Base-by-base conservation (phyloP, 495 filamentous ascomycete species). In the Daldinia childiae region DNA sequence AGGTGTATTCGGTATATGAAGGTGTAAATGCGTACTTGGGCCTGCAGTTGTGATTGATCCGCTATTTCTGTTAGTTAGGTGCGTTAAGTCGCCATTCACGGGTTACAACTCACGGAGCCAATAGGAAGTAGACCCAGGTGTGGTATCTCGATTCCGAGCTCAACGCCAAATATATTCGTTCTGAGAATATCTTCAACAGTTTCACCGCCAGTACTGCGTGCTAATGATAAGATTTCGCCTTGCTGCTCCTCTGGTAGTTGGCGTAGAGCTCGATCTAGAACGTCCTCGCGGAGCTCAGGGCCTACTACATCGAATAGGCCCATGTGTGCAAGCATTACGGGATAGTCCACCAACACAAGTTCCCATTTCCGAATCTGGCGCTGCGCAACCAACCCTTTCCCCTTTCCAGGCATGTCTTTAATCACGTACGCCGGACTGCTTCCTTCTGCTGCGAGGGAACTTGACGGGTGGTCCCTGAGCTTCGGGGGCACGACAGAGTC, bases 171-270 rank as follows among this genome's bases (percentile, higher is more conserved):
- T 15, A 75, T 77, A 36, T 80, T 81, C 83, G 92, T 93, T 14
- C 87, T 84, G 39, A 92, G 85, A 17, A 92, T 84, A 77, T 94
- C 92, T 67, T 93, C 89, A 24, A 89, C 77, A 6, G 90, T 81
- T 38, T 89, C 90, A 8, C 90, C 90, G 11, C 90, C 90, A 1
- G 86, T 90, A 77, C 91, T 92, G 71, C 92, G 89, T 38, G 91
- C 87, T 69, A 93, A 51, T 0, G 66, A 58, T 21, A 72, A 15
- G 0, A 80, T 39, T 9, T 59, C 58, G 5, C 17, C 52, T 54
- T 64, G 60, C 58, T 74, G 66, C 34, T 71, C 50, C 41, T 63
- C 39, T 0, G 75, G 68, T 14, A 80, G 55, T 43, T 73, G 72
- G 0, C 52, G 48, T 15, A 79, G 45, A 0, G 74, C 78, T 30